A percentile compares a stretch with the other conserved stretches of the same genome.
Conservation (phyloP, 345 rosid genomes). For the Rubroshorea leprosula region DNA sequence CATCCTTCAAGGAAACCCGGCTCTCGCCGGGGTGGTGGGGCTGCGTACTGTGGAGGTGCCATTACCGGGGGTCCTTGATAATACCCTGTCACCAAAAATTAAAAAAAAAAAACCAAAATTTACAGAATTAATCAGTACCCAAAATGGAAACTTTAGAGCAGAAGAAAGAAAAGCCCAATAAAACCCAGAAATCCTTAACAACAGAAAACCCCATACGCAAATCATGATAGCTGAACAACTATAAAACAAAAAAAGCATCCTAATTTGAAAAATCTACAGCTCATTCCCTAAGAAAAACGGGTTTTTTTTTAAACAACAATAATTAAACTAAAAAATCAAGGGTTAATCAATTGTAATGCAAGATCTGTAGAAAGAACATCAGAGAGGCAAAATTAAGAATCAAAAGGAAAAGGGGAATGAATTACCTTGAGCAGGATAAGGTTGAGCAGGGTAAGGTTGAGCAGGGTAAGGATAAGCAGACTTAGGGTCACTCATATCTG, state of each 20-base stretch:
- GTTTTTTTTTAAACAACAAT: no score
- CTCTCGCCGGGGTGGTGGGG: slow-evolving; percentile 40
- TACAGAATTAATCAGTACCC: no score
- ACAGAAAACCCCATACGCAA: background rate
- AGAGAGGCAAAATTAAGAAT: background rate
- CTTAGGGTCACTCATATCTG: slow-evolving; percentile 43
- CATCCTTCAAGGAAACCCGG: slow-evolving; percentile 56
- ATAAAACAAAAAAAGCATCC: no score
- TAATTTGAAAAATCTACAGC: no score
- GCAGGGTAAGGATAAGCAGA: slow-evolving; percentile 32
- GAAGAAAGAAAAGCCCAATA: no score
- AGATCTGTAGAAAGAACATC: background rate
- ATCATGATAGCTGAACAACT: no score
- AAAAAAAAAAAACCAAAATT: background rate
- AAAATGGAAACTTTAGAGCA: no score
- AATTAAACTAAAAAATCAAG: no score
- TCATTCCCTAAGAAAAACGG: no score
- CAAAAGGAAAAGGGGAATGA: background rate
- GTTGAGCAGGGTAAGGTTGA: background rate
- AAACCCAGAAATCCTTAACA: background rate
- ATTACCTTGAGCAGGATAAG: slow-evolving; percentile 24
- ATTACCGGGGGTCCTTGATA: slow-evolving; percentile 63
- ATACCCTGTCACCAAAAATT: slow-evolving; percentile 29
- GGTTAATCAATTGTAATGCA: background rate
- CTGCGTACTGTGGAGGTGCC: slow-evolving; percentile 55